Evolutionary conservation across 306 rosid genomes (phyloP).

Genomic region (Astragalus glycyphyllos): DNA sequence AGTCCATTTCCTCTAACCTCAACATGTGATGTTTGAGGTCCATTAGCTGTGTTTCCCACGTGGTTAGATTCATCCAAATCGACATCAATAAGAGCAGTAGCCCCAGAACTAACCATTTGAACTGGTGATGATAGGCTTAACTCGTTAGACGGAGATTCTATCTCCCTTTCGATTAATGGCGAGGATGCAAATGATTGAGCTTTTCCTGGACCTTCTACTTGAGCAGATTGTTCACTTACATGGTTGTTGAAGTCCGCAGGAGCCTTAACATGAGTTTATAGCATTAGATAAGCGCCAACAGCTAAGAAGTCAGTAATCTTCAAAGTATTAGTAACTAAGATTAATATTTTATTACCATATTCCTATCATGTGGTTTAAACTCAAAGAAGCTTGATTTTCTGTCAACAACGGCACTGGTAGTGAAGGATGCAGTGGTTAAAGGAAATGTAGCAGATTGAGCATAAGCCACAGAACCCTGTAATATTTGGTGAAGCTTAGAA

Average conservation of each 20-base stretch:
- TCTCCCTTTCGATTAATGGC: slow-evolving; percentile 66
- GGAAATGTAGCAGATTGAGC: slow-evolving; percentile 57
- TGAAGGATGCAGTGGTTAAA: slow-evolving; percentile 56
- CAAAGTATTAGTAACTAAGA: slow-evolving; percentile 22
- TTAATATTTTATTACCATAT: slow-evolving; percentile 62
- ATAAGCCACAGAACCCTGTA: slow-evolving; percentile 53
- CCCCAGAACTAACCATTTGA: slow-evolving; percentile 57
- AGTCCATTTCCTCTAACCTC: slow-evolving; percentile 65
- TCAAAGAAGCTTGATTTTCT: slow-evolving; percentile 74
- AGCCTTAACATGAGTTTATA: slow-evolving; percentile 72
- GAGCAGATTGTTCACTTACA: slow-evolving; percentile 59
- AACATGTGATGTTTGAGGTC: slow-evolving; percentile 60
- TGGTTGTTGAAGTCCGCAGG: slow-evolving; percentile 64
- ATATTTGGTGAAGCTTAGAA: slow-evolving; percentile 63
- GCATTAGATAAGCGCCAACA: slow-evolving; percentile 51
- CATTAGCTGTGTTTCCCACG: slow-evolving; percentile 54
- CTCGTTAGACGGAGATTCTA: slow-evolving; percentile 63
- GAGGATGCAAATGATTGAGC: slow-evolving; percentile 59
- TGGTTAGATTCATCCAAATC: slow-evolving; percentile 67
- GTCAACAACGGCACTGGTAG: slow-evolving; percentile 51
- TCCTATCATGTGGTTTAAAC: slow-evolving; percentile 65
- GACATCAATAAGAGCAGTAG: slow-evolving; percentile 60
- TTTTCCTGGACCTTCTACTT: slow-evolving; percentile 60
- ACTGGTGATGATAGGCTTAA: slow-evolving; percentile 63
- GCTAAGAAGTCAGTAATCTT: slow-evolving; percentile 29